Evolutionary conservation across 2,329 filamentous ascomycete species (phyloP).

Genomic region (Pleomassaria siparia): DNA sequence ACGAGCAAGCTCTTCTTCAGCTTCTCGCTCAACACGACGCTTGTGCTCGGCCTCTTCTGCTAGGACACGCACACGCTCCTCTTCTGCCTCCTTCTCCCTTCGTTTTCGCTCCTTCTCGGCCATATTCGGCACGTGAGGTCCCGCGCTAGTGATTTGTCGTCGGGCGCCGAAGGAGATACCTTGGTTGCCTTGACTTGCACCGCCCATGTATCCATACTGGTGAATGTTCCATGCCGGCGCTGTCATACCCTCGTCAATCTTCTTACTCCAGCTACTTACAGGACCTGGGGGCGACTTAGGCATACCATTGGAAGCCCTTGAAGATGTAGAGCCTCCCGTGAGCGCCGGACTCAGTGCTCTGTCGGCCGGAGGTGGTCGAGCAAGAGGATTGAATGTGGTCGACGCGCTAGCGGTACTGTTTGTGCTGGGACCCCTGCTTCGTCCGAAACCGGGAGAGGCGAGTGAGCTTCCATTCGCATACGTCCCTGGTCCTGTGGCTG

Average conservation of each 20-base stretch:
- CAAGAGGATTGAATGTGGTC: conserved; percentile 49
- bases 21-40: conserved; percentile 53
- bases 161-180: conserved; percentile 90
- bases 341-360: conserved; percentile 49
- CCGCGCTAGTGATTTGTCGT: conserved; percentile 85
- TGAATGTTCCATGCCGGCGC: conserved; percentile 97
- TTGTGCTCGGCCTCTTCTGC: conserved; percentile 56
- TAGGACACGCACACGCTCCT: conserved; percentile 52
- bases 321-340: conserved; percentile 60
- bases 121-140: conserved; percentile 75
- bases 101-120: conserved; percentile 79
- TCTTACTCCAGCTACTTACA: conserved; percentile 92
- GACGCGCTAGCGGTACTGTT: conserved; percentile 44
- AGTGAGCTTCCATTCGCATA: conserved; percentile 25
- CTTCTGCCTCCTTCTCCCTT: conserved; percentile 58
- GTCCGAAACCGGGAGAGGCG: conserved; percentile 31
- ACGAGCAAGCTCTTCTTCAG: conserved; percentile 64
- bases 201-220: conserved; percentile 96
- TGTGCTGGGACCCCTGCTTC: conserved; percentile 51
- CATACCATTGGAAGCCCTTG: conserved; percentile 53
- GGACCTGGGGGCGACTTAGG: conserved; percentile 50
- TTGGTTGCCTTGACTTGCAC: conserved; percentile 92
- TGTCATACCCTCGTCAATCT: conserved; percentile 75
- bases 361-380: conserved; percentile 30
- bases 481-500: conserved; percentile 29